These are phyloP conservation scores for Cucurbita argyrosperma DNA, from an alignment of 306 rosid genomes.

Conservation along the genomic window DNA sequence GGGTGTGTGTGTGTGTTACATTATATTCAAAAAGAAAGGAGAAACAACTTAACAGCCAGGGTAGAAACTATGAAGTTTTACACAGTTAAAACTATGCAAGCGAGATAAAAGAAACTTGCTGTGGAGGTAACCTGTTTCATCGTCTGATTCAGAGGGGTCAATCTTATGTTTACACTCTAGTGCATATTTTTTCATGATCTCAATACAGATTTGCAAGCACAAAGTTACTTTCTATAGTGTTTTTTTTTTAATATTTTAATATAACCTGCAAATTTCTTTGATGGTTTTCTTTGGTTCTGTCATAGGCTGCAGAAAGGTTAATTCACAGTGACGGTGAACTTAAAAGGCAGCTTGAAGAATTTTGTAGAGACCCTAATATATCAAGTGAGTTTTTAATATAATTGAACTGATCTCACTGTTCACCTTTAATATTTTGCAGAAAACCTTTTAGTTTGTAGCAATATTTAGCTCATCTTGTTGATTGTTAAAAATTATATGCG, in stretches of 20 bases:
- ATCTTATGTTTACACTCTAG: background rate
- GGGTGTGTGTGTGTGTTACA: background rate
- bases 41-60: background rate
- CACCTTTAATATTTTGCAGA: background rate
- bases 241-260: background rate
- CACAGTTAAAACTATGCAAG: background rate
- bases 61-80: background rate
- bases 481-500: background rate
- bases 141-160: background rate
- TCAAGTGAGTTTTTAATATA: constrained; percentile 42
- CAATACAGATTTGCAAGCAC: background rate
- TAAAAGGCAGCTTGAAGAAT: constrained; percentile 55
- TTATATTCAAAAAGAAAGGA: background rate
- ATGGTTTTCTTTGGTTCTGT: constrained; percentile 2
- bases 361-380: constrained; percentile 49
- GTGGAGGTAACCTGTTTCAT: background rate
- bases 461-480: background rate
- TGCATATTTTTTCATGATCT: background rate
- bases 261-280: background rate
- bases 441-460: background rate
- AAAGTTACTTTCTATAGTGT: background rate
- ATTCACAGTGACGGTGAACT: constrained; percentile 62
- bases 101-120: background rate
- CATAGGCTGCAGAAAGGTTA: constrained; percentile 90
- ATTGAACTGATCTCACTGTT: constrained; percentile 2